Evolutionary conservation across 2,329 filamentous ascomycete genomes (phyloP), one percentile per base, ranked within the genome.

Genomic region (Paecilomyces formosus): DNA sequence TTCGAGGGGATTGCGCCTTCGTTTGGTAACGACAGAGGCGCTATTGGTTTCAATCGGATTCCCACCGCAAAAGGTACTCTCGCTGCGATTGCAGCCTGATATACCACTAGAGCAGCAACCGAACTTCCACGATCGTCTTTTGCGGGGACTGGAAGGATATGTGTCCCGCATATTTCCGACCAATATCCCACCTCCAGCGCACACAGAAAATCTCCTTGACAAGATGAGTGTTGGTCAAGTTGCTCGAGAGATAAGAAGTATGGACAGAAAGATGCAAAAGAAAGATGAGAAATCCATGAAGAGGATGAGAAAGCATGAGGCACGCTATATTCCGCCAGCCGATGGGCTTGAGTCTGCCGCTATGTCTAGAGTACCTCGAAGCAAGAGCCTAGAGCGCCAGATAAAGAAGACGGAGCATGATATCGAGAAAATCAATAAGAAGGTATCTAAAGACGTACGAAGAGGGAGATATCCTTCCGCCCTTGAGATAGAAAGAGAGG

Each of bases 1-100:
- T 12, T 55, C 58, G 3, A 15, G 58, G 1, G 53, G 55, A 3
- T 21, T 60, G 5, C 55, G 54, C 12, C 56, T 58, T 2, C 33
- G 33, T 15, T n/a, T 39, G 12, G 15, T 39, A 15, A 39, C 33
- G 12, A 39, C 33, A 39, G 33, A 39, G 12, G 33, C 33, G 15
- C 15, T 39, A 39, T 15, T 39, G 33, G 33, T 39, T 15, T 15
- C 33, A 6, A 39, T 39, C n/a, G 15, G 15, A 15, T 39, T 39
- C 7, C 33, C 33, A 15, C 12, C 13, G 15, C 13, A 39, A 39
- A 39, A n/a, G 15, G 5, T 15, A 39, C 5, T 39, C 5, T 6
- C 15, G 5, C 15, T 39, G 5, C 33, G 13, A n/a, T n/a, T 39
- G 2, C 13, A 39, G 3, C 13, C 15, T 39, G 15, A 39, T 39